Evolutionary conservation across 805 yeast species (phyloP), one percentile per base, ranked within the genome.

Genomic region (Candida glaebosa): DNA sequence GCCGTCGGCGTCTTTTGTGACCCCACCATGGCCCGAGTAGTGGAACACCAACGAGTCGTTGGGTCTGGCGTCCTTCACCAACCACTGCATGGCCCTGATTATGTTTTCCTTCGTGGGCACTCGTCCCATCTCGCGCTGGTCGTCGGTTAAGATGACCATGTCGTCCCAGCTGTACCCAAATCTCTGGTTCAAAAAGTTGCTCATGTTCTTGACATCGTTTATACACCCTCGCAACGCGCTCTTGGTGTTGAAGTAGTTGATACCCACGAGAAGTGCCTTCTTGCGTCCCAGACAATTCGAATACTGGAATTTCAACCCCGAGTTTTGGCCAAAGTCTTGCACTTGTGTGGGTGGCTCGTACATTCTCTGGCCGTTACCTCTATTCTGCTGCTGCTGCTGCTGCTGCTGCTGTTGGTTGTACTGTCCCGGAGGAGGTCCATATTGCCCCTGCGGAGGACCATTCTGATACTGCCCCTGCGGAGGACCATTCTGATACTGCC

Each of bases 21-120:
- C 50, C 30, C 70, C 71, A 14, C 71, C 71, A 46, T 65, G 71
- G n/a, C 71, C 71, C 5, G 64, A 57, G 40, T 62, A 65, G 44
- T 65, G 70, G 54, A 65, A 65, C 31, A 65, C 64, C 37, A 65
- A 55, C 31, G 71, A 65, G 40, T 64, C 69, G 46, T 64, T 60
- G 5, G 71, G 71, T 26, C 58, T 46, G 12, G 71, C 71, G 36
- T 61, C 68, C 39, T 50, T 53, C 12, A 63, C 67, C 34, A 65
- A 48, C 71, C 71, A 65, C 44, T 60, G 60, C 69, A 65, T 65
- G n/a, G 65, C 71, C 24, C 69, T 48, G 22, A 60, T 40, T 18
- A 65, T 57, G 46, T 65, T 65, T n/a, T 53, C 62, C 36, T 51
- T 53, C 24, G 61, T 56, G 2, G 71, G 71, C 15, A 65, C 49